A percentile compares a stretch with the other conserved stretches of the same genome.
These are phyloP conservation scores for Hypsizygus marmoreus DNA, from an alignment of 768 basidiomycete species.

Conservation along the genomic window DNA sequence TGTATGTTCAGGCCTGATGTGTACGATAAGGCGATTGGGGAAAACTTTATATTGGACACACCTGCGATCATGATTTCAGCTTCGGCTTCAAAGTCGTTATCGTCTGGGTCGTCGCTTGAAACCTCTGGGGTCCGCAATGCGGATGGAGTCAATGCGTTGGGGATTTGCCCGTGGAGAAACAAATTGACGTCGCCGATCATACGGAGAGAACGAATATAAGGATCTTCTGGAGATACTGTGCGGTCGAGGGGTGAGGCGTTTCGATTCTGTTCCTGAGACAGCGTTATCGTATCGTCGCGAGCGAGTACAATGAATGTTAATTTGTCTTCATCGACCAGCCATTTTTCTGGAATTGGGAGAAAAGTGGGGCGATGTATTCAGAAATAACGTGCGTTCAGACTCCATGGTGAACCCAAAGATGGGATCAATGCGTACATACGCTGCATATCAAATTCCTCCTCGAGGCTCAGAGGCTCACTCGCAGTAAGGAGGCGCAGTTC, in stretches of 20 bases:
- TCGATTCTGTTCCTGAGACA: constrained; percentile 10
- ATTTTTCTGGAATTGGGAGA: constrained; percentile 58
- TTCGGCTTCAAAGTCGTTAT: constrained; percentile 68
- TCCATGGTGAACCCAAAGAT: too few relatives aligned
- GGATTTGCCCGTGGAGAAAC: constrained; percentile 65
- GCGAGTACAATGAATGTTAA: constrained; percentile 89
- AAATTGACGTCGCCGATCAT: constrained; percentile 96
- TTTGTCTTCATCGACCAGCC: constrained; percentile 88
- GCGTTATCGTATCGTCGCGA: constrained; percentile 23
- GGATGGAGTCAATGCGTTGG: constrained; percentile 6
- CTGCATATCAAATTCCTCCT: constrained; percentile 91
- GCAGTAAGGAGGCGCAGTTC: constrained; percentile 78
- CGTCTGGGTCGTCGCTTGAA: constrained; percentile 29
- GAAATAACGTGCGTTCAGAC: too few relatives aligned
- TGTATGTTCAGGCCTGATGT: not conserved
- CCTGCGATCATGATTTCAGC: constrained; percentile 94
- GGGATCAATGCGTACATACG: constrained; percentile 39
- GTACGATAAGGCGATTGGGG: not conserved
- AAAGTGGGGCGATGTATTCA: too few relatives aligned
- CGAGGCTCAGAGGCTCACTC: constrained; percentile 77
- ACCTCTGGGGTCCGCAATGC: constrained; percentile 15
- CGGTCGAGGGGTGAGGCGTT: constrained; percentile 1
- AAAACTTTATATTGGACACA: constrained; percentile 25
- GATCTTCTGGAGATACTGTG: constrained; percentile 32
- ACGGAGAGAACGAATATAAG: constrained; percentile 36